Conservation (phyloP, 1,139 yeast genomes). For the Pichia sp. region DNA sequence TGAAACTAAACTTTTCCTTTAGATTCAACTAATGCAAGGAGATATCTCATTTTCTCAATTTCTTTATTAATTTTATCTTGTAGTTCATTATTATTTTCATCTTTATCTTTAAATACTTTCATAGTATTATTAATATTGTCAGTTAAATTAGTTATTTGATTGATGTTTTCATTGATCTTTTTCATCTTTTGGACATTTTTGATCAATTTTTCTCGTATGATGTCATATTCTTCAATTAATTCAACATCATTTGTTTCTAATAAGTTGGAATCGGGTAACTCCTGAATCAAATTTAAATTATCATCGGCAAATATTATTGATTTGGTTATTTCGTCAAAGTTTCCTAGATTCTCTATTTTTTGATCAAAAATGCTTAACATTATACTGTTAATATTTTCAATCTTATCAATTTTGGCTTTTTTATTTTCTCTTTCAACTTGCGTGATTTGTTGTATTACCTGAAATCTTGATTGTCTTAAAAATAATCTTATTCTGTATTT, state of each 20-base stretch:
- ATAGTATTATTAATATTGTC: not conserved
- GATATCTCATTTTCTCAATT: constrained; percentile 6
- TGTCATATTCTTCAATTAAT: constrained; percentile 20
- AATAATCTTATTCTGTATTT: constrained; percentile 21
- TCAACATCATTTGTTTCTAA: constrained; percentile 18
- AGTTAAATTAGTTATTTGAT: constrained; percentile 16
- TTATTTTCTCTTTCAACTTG: constrained; percentile 19
- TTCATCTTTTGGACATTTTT: constrained; percentile 15
- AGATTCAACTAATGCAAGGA: constrained; percentile 1
- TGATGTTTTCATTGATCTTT: constrained; percentile 14
- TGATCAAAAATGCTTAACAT: constrained; percentile 16
- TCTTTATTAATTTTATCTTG: constrained; percentile 1
- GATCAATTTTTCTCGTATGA: constrained; percentile 13
- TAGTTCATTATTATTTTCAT: not conserved
- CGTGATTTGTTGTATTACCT: constrained; percentile 24
- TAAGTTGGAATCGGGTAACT: constrained; percentile 25
- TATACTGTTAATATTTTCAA: constrained; percentile 22
- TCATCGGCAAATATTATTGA: constrained; percentile 13
- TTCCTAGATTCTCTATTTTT: constrained; percentile 3
- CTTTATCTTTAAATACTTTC: not conserved
- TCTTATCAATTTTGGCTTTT: constrained; percentile 13
- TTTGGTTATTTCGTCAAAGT: constrained; percentile 1
- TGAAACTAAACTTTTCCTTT: not conserved
- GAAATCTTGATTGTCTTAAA: constrained; percentile 24
- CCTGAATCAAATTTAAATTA: constrained; percentile 22